phyloP scores from a whole-genome alignment of 352 stramenopile genomes.

The Phytophthora pseudosyringae region DNA sequence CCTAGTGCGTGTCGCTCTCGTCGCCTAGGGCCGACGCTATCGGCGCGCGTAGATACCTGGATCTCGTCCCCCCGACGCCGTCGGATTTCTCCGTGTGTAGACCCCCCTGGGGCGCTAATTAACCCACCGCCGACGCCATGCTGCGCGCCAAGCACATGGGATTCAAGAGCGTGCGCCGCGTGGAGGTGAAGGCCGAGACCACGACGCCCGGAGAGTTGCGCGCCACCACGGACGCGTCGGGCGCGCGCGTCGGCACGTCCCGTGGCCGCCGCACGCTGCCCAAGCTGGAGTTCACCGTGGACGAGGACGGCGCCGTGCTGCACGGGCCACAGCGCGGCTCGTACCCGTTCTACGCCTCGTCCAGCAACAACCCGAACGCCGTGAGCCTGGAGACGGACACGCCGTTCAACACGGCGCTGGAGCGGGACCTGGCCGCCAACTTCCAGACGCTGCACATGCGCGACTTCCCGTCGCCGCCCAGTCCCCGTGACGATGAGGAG shows the following conservation, averaged over 20 bases:
- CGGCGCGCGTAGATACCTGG: conserved; percentile 6
- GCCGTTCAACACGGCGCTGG: conserved; percentile 36
- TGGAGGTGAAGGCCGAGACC: conserved; percentile 89
- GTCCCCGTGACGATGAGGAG: conserved; percentile 17
- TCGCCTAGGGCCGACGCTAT: conserved; percentile 16
- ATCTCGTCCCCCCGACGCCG: neutral
- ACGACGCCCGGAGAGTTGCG: conserved; percentile 81
- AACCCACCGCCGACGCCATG: conserved; percentile 37
- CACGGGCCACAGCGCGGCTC: conserved; percentile 75
- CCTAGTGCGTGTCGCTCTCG: neutral
- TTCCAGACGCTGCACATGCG: conserved; percentile 68
- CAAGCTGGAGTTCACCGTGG: conserved; percentile 86
- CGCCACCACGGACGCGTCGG: conserved; percentile 69
- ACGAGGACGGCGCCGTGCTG: conserved; percentile 82
- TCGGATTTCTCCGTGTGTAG: neutral
- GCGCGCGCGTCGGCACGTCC: conserved; percentile 63
- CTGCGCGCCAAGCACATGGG: conserved; percentile 82
- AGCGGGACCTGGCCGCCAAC: conserved; percentile 53
- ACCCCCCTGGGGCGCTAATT: neutral
- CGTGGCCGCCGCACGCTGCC: conserved; percentile 74
- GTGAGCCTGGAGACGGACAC: conserved; percentile 19
- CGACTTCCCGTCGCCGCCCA: conserved; percentile 41
- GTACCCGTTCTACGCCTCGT: conserved; percentile 37
- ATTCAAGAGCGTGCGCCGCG: conserved; percentile 79
- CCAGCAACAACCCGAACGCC: conserved; percentile 11